Conservation (phyloP, 192 early-diverging fungal genomes). For the Chytriomyces hyalinus region DNA sequence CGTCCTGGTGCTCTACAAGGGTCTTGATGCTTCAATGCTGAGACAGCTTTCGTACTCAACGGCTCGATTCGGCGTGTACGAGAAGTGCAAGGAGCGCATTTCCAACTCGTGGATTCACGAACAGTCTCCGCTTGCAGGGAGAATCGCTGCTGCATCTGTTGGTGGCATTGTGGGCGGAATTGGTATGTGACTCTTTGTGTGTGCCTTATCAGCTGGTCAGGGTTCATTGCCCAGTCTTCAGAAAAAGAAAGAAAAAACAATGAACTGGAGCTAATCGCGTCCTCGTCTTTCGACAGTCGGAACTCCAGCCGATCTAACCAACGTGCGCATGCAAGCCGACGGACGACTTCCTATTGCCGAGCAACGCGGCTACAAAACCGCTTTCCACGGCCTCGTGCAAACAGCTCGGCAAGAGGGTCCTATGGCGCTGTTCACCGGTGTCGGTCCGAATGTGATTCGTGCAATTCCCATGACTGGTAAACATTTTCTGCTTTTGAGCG, state of each 20-base stretch:
- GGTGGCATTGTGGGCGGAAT: conserved; percentile 41
- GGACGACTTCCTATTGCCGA: conserved; percentile 38
- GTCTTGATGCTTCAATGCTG: conserved; percentile 45
- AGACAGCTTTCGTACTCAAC: conserved; percentile 51
- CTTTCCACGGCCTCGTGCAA: conserved; percentile 40
- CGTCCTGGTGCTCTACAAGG: conserved; percentile 36
- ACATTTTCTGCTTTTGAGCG: not conserved
- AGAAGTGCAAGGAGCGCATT: conserved; percentile 9
- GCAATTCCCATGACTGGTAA: conserved; percentile 44
- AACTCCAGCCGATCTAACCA: not conserved
- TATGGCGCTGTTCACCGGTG: conserved; percentile 36
- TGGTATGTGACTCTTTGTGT: conserved; percentile 8
- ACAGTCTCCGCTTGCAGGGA: conserved; percentile 18
- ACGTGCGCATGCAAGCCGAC: conserved; percentile 44
- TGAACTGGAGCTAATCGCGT: not conserved
- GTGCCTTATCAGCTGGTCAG: not conserved
- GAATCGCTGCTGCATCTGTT: conserved; percentile 25
- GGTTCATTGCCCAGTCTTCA: not conserved
- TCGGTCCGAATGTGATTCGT: conserved; percentile 45
- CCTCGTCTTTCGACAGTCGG: not conserved
- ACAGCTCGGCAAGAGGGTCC: conserved; percentile 43
- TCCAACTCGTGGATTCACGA: not conserved
- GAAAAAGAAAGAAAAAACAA: not conserved
- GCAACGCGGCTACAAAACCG: conserved; percentile 43
- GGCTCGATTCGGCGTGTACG: conserved; percentile 50